These are phyloP conservation scores for Colletotrichum zoysiae DNA, from an alignment of 2,329 filamentous ascomycete genomes.

Conservation along the genomic window DNA sequence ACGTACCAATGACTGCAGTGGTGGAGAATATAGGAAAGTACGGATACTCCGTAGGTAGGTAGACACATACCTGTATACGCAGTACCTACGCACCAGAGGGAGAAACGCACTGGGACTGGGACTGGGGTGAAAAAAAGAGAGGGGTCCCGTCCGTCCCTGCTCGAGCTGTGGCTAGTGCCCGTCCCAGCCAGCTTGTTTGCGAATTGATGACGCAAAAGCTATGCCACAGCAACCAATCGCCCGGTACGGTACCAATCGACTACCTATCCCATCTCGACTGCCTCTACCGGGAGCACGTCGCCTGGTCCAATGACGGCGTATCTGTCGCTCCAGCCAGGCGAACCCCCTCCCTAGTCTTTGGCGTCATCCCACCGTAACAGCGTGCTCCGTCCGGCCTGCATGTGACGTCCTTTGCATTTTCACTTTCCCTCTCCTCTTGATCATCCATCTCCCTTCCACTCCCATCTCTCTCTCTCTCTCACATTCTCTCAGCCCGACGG, in stretches of 20 bases:
- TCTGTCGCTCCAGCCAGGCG: background rate
- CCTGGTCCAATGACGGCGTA: slow-evolving; percentile 32
- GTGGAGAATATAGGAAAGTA: slow-evolving; percentile 6
- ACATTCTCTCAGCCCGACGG: slow-evolving; percentile 4
- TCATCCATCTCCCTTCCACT: background rate
- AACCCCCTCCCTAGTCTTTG: slow-evolving; percentile 30
- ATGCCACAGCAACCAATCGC: slow-evolving; percentile 43
- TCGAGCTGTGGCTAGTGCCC: slow-evolving; percentile 42
- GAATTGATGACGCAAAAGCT: slow-evolving; percentile 43
- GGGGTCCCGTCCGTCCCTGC: slow-evolving; percentile 9
- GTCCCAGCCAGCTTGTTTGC: slow-evolving; percentile 38
- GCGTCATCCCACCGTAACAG: slow-evolving; percentile 38
- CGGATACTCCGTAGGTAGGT: no score
- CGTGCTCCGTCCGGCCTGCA: slow-evolving; percentile 26
- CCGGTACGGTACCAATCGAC: slow-evolving; percentile 30
- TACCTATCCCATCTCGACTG: slow-evolving; percentile 24
- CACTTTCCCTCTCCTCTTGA: background rate
- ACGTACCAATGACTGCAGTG: slow-evolving; percentile 17
- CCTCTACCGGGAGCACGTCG: slow-evolving; percentile 2
- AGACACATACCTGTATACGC: no score
- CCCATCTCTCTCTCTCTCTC: background rate
- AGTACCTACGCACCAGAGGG: background rate
- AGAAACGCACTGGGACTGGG: background rate
- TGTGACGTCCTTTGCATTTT: slow-evolving; percentile 32
- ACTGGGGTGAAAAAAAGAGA: background rate